Percentiles rank a stretch among this genome's conserved stretches.
Evolutionary conservation across 805 yeast species (phyloP).

Genomic region (Cyberlindnera maclurae): DNA sequence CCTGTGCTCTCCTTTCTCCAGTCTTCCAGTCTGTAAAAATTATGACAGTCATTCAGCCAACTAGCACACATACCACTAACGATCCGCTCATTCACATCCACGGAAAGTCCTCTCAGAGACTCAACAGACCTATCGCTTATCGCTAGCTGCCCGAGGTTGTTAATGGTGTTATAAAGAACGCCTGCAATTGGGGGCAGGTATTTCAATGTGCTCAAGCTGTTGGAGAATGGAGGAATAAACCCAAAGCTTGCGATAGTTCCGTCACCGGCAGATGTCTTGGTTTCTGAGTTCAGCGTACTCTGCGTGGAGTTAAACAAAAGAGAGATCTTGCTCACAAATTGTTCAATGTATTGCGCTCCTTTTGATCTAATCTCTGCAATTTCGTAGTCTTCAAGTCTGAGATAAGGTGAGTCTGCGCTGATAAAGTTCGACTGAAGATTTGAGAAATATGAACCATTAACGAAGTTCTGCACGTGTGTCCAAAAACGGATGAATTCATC

Average conservation of each 20-base stretch:
- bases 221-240: slow-evolving; percentile 58
- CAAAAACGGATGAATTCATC: slow-evolving; percentile 43
- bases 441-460: slow-evolving; percentile 41
- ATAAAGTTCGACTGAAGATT: slow-evolving; percentile 19
- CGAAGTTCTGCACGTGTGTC: slow-evolving; percentile 46
- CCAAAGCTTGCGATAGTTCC: slow-evolving; percentile 35
- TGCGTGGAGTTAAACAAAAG: slow-evolving; percentile 29
- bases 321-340: slow-evolving; percentile 25
- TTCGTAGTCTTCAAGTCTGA: slow-evolving; percentile 38
- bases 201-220: slow-evolving; percentile 51
- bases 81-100: slow-evolving; percentile 34
- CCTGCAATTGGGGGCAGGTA: slow-evolving; percentile 42
- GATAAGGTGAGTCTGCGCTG: slow-evolving; percentile 28
- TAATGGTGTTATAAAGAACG: slow-evolving; percentile 33
- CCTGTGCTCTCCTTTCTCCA: slow-evolving; percentile 31
- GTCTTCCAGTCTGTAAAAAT: slow-evolving; percentile 32
- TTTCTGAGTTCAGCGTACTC: slow-evolving; percentile 11
- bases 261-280: slow-evolving; percentile 10
- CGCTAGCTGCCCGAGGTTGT: slow-evolving; percentile 37
- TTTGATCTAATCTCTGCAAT: slow-evolving; percentile 31
- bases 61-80: slow-evolving; percentile 41
- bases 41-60: slow-evolving; percentile 44
- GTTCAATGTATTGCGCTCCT: slow-evolving; percentile 32
- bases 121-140: slow-evolving; percentile 34
- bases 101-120: slow-evolving; percentile 28